Conservation (phyloP, 768 basidiomycete genomes). For the Serpula lacrymans region DNA sequence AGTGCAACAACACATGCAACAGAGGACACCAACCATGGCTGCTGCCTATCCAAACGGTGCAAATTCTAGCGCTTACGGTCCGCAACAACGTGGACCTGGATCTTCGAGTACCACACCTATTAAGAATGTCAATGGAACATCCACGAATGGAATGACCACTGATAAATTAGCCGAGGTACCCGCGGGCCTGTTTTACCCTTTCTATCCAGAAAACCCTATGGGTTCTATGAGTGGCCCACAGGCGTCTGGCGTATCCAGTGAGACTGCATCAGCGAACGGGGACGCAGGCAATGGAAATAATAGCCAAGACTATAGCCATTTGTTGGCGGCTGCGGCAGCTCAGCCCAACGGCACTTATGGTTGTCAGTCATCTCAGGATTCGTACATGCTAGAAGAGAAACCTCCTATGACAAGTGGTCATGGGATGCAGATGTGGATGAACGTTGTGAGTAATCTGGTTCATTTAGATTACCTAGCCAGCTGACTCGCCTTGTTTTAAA, state of each 20-base stretch:
- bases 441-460: constrained; percentile 36
- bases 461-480: constrained; percentile 11
- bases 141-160: constrained; percentile 19
- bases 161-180: constrained; percentile 63
- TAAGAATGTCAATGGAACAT: constrained; percentile 19
- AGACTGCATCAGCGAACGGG: constrained; percentile 12
- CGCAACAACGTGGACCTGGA: constrained; percentile 14
- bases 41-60: constrained; percentile 30
- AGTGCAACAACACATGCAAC: constrained; percentile 29
- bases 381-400: constrained; percentile 70
- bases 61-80: constrained; percentile 24
- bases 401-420: constrained; percentile 35
- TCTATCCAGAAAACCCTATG: constrained; percentile 58
- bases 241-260: constrained; percentile 12
- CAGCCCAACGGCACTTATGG: constrained; percentile 53
- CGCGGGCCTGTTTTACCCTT: constrained; percentile 70
- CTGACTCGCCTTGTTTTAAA: constrained; percentile 24
- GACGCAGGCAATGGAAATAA: constrained; percentile 17
- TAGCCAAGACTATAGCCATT: constrained; percentile 45
- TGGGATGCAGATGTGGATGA: constrained; percentile 39
- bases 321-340: constrained; percentile 57
- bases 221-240: constrained; percentile 16
- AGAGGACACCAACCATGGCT: constrained; percentile 34
- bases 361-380: constrained; percentile 54
- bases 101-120: constrained; percentile 28